These are phyloP conservation scores for Tulasnella sp. DNA, from an alignment of 768 basidiomycete genomes.

Conservation along the genomic window DNA sequence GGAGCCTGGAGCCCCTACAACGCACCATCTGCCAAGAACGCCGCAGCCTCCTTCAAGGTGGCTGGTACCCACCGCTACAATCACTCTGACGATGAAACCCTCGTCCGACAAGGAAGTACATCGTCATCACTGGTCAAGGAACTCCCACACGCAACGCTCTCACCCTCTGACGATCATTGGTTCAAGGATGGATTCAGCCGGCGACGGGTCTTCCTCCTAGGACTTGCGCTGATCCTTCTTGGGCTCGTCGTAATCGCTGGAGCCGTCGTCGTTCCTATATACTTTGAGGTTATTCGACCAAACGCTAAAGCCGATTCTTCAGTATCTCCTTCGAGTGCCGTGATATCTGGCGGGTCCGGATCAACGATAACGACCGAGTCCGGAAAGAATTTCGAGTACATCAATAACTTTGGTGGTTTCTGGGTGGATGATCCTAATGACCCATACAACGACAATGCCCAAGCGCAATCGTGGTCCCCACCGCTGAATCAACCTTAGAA, in stretches of 20 bases:
- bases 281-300: constrained; percentile 49
- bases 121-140: no score
- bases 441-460: constrained; percentile 76
- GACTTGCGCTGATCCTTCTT: neutral
- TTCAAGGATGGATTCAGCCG: no score
- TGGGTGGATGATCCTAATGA: constrained; percentile 83
- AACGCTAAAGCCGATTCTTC: constrained; percentile 19
- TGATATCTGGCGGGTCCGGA: constrained; percentile 64
- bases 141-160: no score
- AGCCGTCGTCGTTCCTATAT: constrained; percentile 56
- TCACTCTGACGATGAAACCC: no score
- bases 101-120: no score
- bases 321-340: constrained; percentile 19
- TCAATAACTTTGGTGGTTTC: constrained; percentile 69
- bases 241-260: constrained; percentile 34
- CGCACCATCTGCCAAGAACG: no score
- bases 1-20: no score
- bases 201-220: neutral
- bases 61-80: no score
- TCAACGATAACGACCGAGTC: constrained; percentile 65
- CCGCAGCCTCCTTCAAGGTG: no score
- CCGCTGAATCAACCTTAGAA: constrained; percentile 75
- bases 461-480: constrained; percentile 70
- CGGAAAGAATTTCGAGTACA: constrained; percentile 73
- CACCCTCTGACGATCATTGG: no score